These are phyloP conservation scores for Aureobasidium sp. DNA, from an alignment of 2,329 filamentous ascomycete species.

Conservation along the genomic window DNA sequence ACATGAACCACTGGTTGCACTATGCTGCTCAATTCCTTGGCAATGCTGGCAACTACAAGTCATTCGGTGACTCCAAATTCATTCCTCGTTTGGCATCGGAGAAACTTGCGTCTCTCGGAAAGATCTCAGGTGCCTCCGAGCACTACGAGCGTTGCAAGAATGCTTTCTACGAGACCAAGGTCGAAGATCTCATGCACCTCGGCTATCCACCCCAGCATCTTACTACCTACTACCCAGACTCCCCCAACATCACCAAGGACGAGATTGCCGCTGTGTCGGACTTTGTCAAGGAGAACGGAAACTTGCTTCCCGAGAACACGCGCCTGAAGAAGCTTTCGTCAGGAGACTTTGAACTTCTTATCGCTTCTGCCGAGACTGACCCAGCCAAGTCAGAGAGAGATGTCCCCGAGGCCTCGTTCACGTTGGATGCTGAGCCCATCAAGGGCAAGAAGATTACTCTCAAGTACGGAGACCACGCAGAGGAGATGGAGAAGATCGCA, in stretches of 20 bases:
- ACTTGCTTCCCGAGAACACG: slow-evolving; percentile 45
- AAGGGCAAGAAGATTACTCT: slow-evolving; percentile 41
- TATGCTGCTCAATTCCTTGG: slow-evolving; percentile 45
- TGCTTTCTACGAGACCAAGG: slow-evolving; percentile 37
- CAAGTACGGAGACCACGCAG: slow-evolving; percentile 40
- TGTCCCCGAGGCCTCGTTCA: slow-evolving; percentile 40
- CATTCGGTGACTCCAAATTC: slow-evolving; percentile 46
- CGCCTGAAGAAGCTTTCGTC: slow-evolving; percentile 38
- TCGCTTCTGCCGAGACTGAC: slow-evolving; percentile 39
- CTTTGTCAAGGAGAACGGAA: slow-evolving; percentile 39
- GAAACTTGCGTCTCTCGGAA: slow-evolving; percentile 39
- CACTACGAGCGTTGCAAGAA: slow-evolving; percentile 40
- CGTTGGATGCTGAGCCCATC: slow-evolving; percentile 32
- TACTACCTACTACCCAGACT: slow-evolving; percentile 45
- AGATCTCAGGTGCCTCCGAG: slow-evolving; percentile 32
- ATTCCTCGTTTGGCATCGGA: slow-evolving; percentile 40
- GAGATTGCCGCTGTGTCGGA: slow-evolving; percentile 42
- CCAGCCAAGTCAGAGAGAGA: slow-evolving; percentile 36
- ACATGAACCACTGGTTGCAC: slow-evolving; percentile 34
- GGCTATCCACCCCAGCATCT: slow-evolving; percentile 45
- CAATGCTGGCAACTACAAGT: slow-evolving; percentile 50
- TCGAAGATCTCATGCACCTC: slow-evolving; percentile 39
- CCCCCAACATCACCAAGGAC: slow-evolving; percentile 40
- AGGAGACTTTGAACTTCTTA: slow-evolving; percentile 41
- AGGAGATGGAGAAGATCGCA: slow-evolving; percentile 42